Evolutionary conservation across 495 filamentous ascomycete genomes (phyloP).

Genomic region (Saxophila tyrrhenica): DNA sequence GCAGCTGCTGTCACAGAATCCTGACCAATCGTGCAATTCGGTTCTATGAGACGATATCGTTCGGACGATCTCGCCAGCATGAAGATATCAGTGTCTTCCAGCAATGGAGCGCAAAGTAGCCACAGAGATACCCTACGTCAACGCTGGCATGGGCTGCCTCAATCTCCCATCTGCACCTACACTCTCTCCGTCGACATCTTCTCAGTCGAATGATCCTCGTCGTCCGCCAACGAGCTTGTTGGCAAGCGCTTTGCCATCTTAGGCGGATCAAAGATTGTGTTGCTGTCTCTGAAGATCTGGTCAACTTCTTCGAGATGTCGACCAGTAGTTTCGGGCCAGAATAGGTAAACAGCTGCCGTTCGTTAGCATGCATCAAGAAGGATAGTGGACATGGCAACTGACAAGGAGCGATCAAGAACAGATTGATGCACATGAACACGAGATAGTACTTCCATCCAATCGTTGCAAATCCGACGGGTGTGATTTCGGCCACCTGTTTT

Average conservation of each 20-base stretch:
- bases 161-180: too few species aligned
- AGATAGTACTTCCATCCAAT: conserved; percentile 41
- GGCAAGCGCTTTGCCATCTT: not conserved
- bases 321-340: conserved; percentile 56
- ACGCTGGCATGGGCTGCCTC: too few species aligned
- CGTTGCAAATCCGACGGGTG: conserved; percentile 35
- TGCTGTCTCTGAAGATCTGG: conserved; percentile 42
- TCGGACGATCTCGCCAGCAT: too few species aligned
- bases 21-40: too few species aligned
- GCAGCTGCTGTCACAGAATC: too few species aligned
- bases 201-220: not conserved
- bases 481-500: conserved; percentile 33
- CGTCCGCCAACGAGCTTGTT: not conserved
- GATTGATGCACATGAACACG: conserved; percentile 34
- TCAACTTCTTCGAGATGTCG: conserved; percentile 58
- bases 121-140: too few species aligned
- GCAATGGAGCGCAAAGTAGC: too few species aligned
- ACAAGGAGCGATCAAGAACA: conserved; percentile 2
- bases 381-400: too few species aligned
- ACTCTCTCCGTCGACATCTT: too few species aligned
- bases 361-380: not conserved
- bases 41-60: too few species aligned
- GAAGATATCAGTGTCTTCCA: too few species aligned
- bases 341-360: conserved; percentile 43
- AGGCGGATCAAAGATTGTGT: conserved; percentile 9